Percentiles rank a stretch among this genome's conserved stretches.
These are phyloP conservation scores for Phlyctochytrium bullatum DNA, from an alignment of 192 early-diverging fungal species.

Conservation along the genomic window DNA sequence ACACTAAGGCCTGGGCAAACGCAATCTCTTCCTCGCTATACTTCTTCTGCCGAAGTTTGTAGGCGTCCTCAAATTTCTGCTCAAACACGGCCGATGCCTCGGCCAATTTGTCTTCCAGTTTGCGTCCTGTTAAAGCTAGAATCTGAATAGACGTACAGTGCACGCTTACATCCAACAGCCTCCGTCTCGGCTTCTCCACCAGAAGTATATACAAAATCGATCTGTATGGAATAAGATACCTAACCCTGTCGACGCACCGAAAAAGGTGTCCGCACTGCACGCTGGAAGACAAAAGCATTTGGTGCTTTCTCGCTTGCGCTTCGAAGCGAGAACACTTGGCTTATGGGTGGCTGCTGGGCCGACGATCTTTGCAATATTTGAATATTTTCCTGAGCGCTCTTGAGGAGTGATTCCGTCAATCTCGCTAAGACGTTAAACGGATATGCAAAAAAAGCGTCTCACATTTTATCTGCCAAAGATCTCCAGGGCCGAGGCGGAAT, in stretches of 20 bases:
- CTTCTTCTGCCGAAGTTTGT: constrained; percentile 64
- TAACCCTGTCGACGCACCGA: constrained; percentile 40
- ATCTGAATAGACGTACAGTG: no score
- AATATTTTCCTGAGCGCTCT: constrained; percentile 30
- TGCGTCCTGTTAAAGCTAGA: no score
- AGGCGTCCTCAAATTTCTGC: constrained; percentile 68
- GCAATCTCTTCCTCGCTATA: constrained; percentile 56
- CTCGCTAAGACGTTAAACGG: not conserved
- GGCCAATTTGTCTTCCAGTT: constrained; percentile 36
- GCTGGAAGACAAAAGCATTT: constrained; percentile 64
- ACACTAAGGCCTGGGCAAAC: constrained; percentile 73
- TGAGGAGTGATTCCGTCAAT: constrained; percentile 8
- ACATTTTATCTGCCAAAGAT: constrained; percentile 59
- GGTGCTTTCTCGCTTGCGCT: constrained; percentile 29
- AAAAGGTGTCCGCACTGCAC: constrained; percentile 59
- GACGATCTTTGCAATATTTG: constrained; percentile 28
- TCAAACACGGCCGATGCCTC: constrained; percentile 54
- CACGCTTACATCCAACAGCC: no score
- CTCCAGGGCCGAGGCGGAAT: constrained; percentile 18
- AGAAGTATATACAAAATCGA: not conserved
- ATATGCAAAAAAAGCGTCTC: not conserved
- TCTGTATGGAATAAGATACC: not conserved
- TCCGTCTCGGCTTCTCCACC: no score
- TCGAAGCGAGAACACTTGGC: constrained; percentile 27
- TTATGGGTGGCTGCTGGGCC: no score